Evolutionary conservation across 331 rosid genomes (phyloP), one percentile per base, ranked within the genome.

Genomic region (Acacia concinna): DNA sequence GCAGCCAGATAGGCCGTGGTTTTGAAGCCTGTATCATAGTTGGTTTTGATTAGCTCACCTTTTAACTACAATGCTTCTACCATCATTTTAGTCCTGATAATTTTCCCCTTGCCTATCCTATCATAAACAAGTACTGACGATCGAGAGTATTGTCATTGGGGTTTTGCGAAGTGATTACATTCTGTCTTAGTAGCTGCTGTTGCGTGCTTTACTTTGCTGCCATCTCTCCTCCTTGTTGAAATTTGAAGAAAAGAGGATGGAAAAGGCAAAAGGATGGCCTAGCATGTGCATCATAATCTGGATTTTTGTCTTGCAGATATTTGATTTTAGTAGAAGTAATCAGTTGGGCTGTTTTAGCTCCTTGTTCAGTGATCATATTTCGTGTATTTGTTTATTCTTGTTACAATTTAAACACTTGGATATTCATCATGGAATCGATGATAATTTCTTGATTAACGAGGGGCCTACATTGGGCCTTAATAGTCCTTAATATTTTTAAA

Each of bases 311-410:
- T 31, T 8, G 63, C 63, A 56, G 30, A 27, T 47, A 75, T 32
- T 54, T 30, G n/a, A 20, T 44, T 46, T 44, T 40, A 4, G 8
- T 25, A 18, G 21, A 67, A 62, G 49, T 49, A 23, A 20, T 68
- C 60, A 63, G 75, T 46, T 78, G 37, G 20, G 41, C 71, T 81
- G 32, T 75, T 73, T 62, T 68, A 51, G 37, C 75, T 84, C 54
- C 41, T 64, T 20, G 57, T 72, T 68, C 27, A 78, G 35, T 56
- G 57, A 75, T 49, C 70, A 23, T n/a, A n/a, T n/a, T 34, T 68
- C 37, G 13, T 56, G 27, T 49, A 23, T 67, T 28, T 51, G 40
- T 49, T 31, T 13, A 35, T 28, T 60, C 34, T 31, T n/a, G 43
- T 20, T 57, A 25, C 78, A 68, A 27, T 73, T 46, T 81, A 40